Evolutionary conservation across 2,329 filamentous ascomycete genomes (phyloP), one percentile per base, ranked within the genome.

Genomic region (Lecanosticta acicola): DNA sequence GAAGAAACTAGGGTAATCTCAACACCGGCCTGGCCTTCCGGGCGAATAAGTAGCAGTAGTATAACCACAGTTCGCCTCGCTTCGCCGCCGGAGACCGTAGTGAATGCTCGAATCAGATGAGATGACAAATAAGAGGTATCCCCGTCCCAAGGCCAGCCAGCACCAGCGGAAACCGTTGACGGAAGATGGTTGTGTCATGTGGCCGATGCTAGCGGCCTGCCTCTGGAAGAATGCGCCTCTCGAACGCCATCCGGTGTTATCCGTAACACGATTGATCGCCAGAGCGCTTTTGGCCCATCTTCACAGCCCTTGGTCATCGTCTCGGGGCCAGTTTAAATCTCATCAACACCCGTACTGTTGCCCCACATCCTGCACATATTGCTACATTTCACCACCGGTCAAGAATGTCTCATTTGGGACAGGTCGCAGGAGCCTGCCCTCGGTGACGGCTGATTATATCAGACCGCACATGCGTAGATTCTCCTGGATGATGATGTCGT

Each of bases 401-500:
- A 36, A 44, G 42, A 44, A 18, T 37, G 4, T 14, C 41, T 34
- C 20, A 43, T 21, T 21, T 37, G 41, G 29, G n/a, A 32, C 9
- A 8, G 32, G 32, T n/a, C 17, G 32, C 4, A 16, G 13, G 17
- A n/a, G 17, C 4, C n/a, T 34, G 32, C 32, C 13, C 32, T 16
- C 14, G 13, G 18, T 37, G 20, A 32, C 32, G 45, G 48, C 43
- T 41, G 51, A 49, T 58, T 85, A 96, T 79, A 97, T 96, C 69
- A 97, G 77, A 79, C 91, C 91, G 72, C 90, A 96, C 70, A 94
- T 80, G 70, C 93, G 85, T 56, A 98, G 82, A 74, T 98, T 98
- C 74, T 97, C 93, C 76, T 98, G 93, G 70, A 98, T 98, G 74
- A 98, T 98, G 70, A 98, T 98, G 74, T 98, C 93, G 73, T 98